Conservation (phyloP, 1,139 yeast genomes). For the Geotrichum histeridarum region DNA sequence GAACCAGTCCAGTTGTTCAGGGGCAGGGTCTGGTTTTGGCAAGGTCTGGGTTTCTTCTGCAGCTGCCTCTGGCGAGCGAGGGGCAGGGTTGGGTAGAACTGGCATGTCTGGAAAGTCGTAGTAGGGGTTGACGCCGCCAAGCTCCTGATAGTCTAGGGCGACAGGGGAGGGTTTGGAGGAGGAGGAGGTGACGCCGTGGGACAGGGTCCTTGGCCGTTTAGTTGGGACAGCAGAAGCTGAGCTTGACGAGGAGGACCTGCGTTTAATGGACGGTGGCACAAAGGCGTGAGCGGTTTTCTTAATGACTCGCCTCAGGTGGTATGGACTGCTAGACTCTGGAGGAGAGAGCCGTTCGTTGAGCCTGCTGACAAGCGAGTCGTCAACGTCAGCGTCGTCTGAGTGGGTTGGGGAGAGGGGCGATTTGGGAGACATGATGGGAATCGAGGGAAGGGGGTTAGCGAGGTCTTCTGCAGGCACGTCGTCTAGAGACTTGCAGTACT, state of each 20-base stretch:
- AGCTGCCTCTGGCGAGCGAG: conserved; percentile 14
- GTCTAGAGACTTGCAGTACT: conserved; percentile 2
- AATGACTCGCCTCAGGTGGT: conserved; percentile 26
- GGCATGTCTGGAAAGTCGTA: conserved; percentile 25
- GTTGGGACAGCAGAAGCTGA: conserved; percentile 12
- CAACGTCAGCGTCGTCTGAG: conserved; percentile 1
- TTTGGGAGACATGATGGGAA: conserved; percentile 12
- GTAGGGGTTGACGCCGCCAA: conserved; percentile 26
- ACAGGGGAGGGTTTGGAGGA: conserved; percentile 1
- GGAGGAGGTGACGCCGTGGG: not conserved
- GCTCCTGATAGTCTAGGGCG: conserved; percentile 6
- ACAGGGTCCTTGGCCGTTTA: not conserved
- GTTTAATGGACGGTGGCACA: conserved; percentile 23
- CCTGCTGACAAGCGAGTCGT: conserved; percentile 2
- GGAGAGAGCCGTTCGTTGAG: conserved; percentile 14
- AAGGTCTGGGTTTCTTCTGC: conserved; percentile 15
- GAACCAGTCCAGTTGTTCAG: conserved; percentile 18
- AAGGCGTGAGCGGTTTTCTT: conserved; percentile 31
- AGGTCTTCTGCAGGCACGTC: conserved; percentile 7
- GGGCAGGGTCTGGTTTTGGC: conserved; percentile 21
- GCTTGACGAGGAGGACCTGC: conserved; percentile 15
- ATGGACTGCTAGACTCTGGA: conserved; percentile 22
- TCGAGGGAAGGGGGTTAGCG: conserved; percentile 1
- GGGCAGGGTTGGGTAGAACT: conserved; percentile 1
- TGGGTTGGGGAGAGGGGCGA: conserved; percentile 22